Evolutionary conservation across 2,329 filamentous ascomycete species (phyloP).

Genomic region (Allantophomopsis lycopodina): DNA sequence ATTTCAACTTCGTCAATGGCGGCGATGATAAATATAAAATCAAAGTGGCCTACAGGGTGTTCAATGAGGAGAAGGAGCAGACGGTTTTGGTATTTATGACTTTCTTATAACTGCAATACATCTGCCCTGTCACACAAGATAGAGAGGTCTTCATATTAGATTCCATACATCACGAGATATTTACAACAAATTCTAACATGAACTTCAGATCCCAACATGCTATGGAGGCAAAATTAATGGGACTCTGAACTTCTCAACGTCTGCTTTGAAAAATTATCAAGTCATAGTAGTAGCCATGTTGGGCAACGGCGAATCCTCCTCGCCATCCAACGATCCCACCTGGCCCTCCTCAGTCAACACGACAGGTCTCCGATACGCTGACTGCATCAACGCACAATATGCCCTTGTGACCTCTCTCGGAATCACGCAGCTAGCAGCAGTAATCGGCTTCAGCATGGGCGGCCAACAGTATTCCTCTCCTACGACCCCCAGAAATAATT

Average conservation of each 20-base stretch:
- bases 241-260: conserved; percentile 31
- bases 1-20: conserved; percentile 24
- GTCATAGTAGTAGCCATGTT: conserved; percentile 31
- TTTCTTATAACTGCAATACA: background rate
- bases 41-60: conserved; percentile 5
- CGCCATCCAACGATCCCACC: conserved; percentile 26
- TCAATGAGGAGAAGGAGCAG: background rate
- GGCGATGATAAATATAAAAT: conserved; percentile 8
- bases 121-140: background rate
- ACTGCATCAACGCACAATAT: conserved; percentile 28
- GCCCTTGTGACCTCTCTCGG: conserved; percentile 22
- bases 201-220: conserved; percentile 37
- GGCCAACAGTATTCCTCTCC: conserved; percentile 21
- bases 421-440: conserved; percentile 21
- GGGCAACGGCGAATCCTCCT: conserved; percentile 32
- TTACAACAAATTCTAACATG: conserved; percentile 9
- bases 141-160: too few relatives aligned
- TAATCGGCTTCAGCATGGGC: conserved; percentile 35
- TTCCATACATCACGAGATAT: too few relatives aligned
- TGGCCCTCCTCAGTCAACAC: conserved; percentile 22
- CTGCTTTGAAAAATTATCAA: conserved; percentile 25
- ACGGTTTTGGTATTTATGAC: background rate
- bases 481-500: too few relatives aligned
- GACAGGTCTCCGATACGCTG: conserved; percentile 19
- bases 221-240: conserved; percentile 35